Conservation (phyloP, 1,284 basidiomycete species). For the Flammula alnicola region DNA sequence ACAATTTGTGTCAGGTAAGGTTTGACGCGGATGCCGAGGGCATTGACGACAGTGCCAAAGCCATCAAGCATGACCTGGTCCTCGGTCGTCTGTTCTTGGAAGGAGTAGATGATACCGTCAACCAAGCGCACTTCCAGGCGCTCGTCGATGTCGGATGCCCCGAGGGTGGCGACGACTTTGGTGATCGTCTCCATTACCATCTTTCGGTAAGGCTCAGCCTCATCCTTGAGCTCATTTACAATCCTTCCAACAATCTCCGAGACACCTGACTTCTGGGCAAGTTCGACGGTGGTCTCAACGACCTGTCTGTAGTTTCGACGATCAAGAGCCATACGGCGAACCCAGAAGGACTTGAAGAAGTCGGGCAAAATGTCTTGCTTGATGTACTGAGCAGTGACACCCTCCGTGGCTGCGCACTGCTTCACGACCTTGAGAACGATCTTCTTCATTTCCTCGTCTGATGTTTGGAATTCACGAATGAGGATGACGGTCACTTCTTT, state of each 20-base stretch:
- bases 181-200: slow-evolving; percentile 99
- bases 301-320: slow-evolving; percentile 96
- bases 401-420: slow-evolving; percentile 97
- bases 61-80: slow-evolving; percentile 99
- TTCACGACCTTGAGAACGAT: slow-evolving; percentile 99
- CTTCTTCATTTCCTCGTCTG: slow-evolving; percentile 99
- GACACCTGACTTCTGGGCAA: slow-evolving; percentile 96
- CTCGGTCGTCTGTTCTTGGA: slow-evolving; percentile 99
- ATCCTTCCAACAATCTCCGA: slow-evolving; percentile 94
- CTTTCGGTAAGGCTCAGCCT: slow-evolving; percentile 96
- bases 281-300: slow-evolving; percentile 97
- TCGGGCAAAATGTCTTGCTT: slow-evolving; percentile 98
- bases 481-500: slow-evolving; percentile 97
- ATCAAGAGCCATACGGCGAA: slow-evolving; percentile 96
- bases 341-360: slow-evolving; percentile 99
- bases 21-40: slow-evolving; percentile 96
- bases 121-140: slow-evolving; percentile 92
- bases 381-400: slow-evolving; percentile 92
- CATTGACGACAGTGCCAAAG: slow-evolving; percentile 96
- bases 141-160: slow-evolving; percentile 97
- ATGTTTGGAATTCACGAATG: slow-evolving; percentile 99
- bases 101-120: slow-evolving; percentile 98
- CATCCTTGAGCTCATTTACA: slow-evolving; percentile 97
- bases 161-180: slow-evolving; percentile 91
- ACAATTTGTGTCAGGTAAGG: slow-evolving; percentile 99